Base-by-base conservation (phyloP, 352 stramenopile species). In the Aphanomyces astaci region DNA sequence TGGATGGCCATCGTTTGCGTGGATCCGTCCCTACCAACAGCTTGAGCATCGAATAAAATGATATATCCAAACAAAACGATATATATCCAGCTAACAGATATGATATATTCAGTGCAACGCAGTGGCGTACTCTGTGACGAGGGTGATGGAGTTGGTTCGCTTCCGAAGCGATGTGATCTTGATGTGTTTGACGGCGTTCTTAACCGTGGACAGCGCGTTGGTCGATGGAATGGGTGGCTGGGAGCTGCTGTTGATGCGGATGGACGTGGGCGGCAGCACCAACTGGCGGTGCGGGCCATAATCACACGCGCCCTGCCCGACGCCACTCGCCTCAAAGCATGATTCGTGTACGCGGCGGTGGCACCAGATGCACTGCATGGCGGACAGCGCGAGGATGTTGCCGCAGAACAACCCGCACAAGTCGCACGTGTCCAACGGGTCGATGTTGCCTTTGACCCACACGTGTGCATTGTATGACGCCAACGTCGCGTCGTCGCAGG, bases 401-500 rank as follows among this genome's bases (percentile, higher is more conserved):
- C 85, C 83, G 55, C 85, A 92, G 30, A 93, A 91, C 11, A 91
- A 65, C 2, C 84, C 85, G 46, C 85, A 93, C 25, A 92, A 56
- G 2, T 83, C 82, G 62, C 85, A 93, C 63, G 77, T 86, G 72
- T 92, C 85, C 76, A 89, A 88, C 2, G 83, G 82, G 62, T 93
- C 85, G 43, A 90, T 92, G 62, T 93, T 93, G 49, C 85, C 85
- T 48, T 92, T 90, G 54, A 91, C 75, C 82, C 82, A 92, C 60
- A 90, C 73, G 60, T 91, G 84, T 19, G 69, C 64, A 49, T 86
- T 76, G 25, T 71, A 67, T 57, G 75, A 64, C 15, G 15, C 9
- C 13, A 43, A 3, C 22, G 56, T 45, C 32, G 25, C 31, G 59
- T 59, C 24, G 64, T 33, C 19, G 40, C 3, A 63, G 11, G 13